A percentile compares a stretch with the other conserved stretches of the same genome.
Evolutionary conservation across 495 filamentous ascomycete genomes (phyloP).

Genomic region (Hypoxylon cercidicola): DNA sequence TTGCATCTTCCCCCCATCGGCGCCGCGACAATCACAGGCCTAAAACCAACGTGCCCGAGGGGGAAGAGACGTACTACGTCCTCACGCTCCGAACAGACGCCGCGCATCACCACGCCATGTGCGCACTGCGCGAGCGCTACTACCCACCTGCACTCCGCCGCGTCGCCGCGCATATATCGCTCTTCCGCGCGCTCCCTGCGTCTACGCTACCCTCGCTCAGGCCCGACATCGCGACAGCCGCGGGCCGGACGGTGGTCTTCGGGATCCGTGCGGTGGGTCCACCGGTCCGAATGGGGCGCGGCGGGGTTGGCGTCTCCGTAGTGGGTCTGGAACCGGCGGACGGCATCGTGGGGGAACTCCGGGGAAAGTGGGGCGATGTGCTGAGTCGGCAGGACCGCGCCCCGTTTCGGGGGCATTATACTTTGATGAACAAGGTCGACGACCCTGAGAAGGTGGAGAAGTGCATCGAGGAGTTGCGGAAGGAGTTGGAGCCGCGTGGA

Average conservation of each 20-base stretch:
- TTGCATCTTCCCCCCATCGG: neutral
- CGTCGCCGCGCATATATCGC: conserved; percentile 18
- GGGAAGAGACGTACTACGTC: conserved; percentile 19
- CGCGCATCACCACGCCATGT: conserved; percentile 10
- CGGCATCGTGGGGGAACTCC: conserved; percentile 3
- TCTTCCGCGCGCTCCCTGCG: conserved; percentile 20
- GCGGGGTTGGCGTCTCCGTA: conserved; percentile 11
- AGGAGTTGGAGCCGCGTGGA: neutral
- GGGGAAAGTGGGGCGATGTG: conserved; percentile 14
- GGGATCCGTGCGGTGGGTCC: conserved; percentile 11
- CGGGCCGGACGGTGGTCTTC: neutral
- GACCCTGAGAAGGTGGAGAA: neutral
- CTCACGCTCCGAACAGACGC: conserved; percentile 11
- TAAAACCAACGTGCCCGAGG: conserved; percentile 1
- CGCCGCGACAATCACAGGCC: conserved; percentile 13
- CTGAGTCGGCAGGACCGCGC: conserved; percentile 21
- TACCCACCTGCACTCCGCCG: conserved; percentile 17
- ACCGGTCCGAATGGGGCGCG: conserved; percentile 1
- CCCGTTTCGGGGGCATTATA: conserved; percentile 23
- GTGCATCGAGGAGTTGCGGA: conserved; percentile 10
- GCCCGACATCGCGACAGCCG: conserved; percentile 3
- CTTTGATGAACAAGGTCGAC: conserved; percentile 23
- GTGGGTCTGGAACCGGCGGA: conserved; percentile 8
- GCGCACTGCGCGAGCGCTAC: conserved; percentile 17
- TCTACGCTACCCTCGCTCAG: neutral